A percentile compares a stretch with the other conserved stretches of the same genome.
Conservation (phyloP, 2,329 filamentous ascomycete genomes). For the Periconia digitata region DNA sequence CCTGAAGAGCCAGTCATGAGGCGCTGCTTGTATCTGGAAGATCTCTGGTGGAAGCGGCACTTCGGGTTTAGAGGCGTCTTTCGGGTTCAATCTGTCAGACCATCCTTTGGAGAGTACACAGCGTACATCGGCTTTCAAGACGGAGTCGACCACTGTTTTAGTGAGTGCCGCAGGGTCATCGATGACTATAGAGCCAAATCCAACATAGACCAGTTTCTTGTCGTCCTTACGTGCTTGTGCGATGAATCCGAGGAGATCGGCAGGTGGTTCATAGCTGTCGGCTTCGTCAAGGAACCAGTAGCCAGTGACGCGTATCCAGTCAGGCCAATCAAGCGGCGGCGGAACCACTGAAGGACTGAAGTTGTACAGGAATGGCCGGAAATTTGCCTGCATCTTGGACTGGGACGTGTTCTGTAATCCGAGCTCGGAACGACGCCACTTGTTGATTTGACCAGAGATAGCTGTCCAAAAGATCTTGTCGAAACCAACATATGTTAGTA, state of each 20-base stretch:
- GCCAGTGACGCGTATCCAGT: constrained; percentile 96
- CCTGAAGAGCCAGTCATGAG: constrained; percentile 94
- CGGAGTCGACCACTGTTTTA: constrained; percentile 88
- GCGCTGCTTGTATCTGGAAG: constrained; percentile 82
- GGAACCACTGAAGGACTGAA: constrained; percentile 94
- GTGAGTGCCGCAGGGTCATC: constrained; percentile 86
- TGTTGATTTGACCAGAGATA: constrained; percentile 86
- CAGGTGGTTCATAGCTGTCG: constrained; percentile 69
- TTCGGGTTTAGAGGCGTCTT: constrained; percentile 59
- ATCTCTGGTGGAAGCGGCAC: constrained; percentile 78
- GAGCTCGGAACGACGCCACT: constrained; percentile 82
- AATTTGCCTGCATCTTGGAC: constrained; percentile 92
- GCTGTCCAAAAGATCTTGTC: constrained; percentile 97
- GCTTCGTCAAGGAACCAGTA: constrained; percentile 95
- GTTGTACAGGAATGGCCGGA: constrained; percentile 98
- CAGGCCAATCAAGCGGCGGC: constrained; percentile 90
- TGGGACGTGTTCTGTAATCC: constrained; percentile 77
- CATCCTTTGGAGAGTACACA: constrained; percentile 96
- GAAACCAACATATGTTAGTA: constrained; percentile 93
- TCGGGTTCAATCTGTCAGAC: constrained; percentile 72
- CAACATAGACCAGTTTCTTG: constrained; percentile 95
- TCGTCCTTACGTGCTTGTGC: constrained; percentile 74
- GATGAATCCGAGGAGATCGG: constrained; percentile 80
- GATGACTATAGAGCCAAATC: constrained; percentile 95
- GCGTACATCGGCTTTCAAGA: constrained; percentile 86